Base-by-base conservation (phyloP, 148 eudicot species). In the Euryodendron excelsum region DNA sequence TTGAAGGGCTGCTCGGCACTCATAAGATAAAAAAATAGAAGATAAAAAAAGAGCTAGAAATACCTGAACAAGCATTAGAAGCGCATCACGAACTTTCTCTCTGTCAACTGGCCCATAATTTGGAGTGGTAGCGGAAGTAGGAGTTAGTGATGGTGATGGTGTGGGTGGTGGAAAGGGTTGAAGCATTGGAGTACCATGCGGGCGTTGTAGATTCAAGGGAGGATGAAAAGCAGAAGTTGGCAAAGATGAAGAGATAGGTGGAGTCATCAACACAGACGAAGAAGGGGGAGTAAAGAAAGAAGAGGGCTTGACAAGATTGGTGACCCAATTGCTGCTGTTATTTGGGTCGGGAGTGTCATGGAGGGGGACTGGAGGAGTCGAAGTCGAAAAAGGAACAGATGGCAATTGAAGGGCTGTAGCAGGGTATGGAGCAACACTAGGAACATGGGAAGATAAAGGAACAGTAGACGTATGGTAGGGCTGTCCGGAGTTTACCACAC, bases 131-230 rank as follows among this genome's bases (percentile, higher is more conserved):
- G n/a, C n/a, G n/a, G 68, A 48, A 44, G 44, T 72, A 63, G 96
- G 91, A 31, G 96, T 90, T 75, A 91, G 90, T 76, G 89, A 88
- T 20, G 89, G 85, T 5, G 96, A 83, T 18, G 96, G 96, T 17
- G 90, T 78, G 28, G 96, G 96, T 34, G 96, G 96, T 53, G 93
- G 96, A 68, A 88, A 92, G 61, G 96, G 93, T 79, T 92, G 96
- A 73, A 92, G 96, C 87, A 92, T 55, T 30, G 96, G 93, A 73
- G 88, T 81, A 45, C 96, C 93, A 65, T 83, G 86, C 17, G 88
- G 85, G 17, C 89, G 86, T 45, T 88, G 96, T 31, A 82, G 64
- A 80, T 87, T 82, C 81, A 86, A 62, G 53, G 91, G 84, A 53
- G 89, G 88, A 59, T 90, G 96, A 59, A 82, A 83, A 56, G 90